These are phyloP conservation scores for Metschnikowia lachancei DNA, from an alignment of 805 yeast species.

Conservation along the genomic window DNA sequence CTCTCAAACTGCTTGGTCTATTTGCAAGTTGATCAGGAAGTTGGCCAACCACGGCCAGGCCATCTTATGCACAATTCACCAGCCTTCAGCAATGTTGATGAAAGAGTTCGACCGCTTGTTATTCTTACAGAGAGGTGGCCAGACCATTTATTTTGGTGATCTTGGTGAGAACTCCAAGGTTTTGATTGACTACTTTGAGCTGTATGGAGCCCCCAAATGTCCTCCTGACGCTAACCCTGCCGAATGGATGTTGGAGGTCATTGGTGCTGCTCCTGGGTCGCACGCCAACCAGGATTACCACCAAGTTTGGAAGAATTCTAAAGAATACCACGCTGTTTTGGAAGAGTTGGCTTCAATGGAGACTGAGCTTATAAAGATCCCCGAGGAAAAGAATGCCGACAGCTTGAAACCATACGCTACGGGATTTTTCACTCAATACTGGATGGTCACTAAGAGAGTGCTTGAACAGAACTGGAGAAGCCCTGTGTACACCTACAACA, in stretches of 20 bases:
- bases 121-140: conserved; percentile 30
- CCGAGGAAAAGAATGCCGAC: conserved; percentile 19
- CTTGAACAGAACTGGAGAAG: conserved; percentile 54
- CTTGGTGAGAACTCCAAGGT: conserved; percentile 10
- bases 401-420: conserved; percentile 22
- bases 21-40: conserved; percentile 47
- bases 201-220: conserved; percentile 11
- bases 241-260: conserved; percentile 15
- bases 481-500: conserved; percentile 59
- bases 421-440: conserved; percentile 57
- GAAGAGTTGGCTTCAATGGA: conserved; percentile 56
- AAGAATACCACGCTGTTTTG: conserved; percentile 51
- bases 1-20: conserved; percentile 51
- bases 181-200: conserved; percentile 12
- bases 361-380: conserved; percentile 39
- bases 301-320: conserved; percentile 11
- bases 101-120: conserved; percentile 60
- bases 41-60: conserved; percentile 53
- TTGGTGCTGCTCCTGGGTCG: conserved; percentile 16
- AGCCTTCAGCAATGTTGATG: conserved; percentile 46
- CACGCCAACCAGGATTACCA: conserved; percentile 10
- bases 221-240: conserved; percentile 14
- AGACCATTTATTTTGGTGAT: conserved; percentile 17
- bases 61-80: conserved; percentile 55
- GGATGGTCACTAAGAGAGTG: conserved; percentile 15